phyloP scores from a whole-genome alignment of 495 filamentous ascomycete genomes.

The Cudoniella acicularis region DNA sequence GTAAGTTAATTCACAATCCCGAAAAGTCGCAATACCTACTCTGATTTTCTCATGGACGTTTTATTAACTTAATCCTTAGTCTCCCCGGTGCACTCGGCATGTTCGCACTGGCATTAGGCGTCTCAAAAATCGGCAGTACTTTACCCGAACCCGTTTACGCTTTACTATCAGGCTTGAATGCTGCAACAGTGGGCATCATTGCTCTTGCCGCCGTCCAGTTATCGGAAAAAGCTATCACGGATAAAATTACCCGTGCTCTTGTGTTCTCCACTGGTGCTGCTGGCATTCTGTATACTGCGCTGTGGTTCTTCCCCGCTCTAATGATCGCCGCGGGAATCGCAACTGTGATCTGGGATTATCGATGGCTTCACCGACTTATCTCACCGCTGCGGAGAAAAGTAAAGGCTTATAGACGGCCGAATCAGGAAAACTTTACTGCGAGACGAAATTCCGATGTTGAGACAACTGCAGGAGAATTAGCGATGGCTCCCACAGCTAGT shows the following conservation, averaged over 20 bases:
- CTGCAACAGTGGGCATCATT: conserved; percentile 75
- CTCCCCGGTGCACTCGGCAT: conserved; percentile 75
- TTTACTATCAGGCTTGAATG: conserved; percentile 73
- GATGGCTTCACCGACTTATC: background rate
- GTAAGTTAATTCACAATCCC: conserved; percentile 38
- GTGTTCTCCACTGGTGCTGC: conserved; percentile 68
- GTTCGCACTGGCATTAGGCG: conserved; percentile 67
- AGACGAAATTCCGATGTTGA: too few species aligned
- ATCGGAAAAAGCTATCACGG: conserved; percentile 69
- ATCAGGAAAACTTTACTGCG: too few species aligned
- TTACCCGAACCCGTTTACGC: conserved; percentile 69
- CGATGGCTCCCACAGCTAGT: too few species aligned
- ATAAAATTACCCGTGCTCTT: conserved; percentile 62
- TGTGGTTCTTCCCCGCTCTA: conserved; percentile 81
- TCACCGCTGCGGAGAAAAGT: background rate
- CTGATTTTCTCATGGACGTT: too few species aligned
- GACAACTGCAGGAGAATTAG: too few species aligned
- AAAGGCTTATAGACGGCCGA: background rate
- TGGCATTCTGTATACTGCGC: conserved; percentile 69
- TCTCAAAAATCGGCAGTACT: conserved; percentile 55
- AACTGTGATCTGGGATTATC: conserved; percentile 50
- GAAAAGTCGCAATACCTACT: too few species aligned
- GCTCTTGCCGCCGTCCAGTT: conserved; percentile 74
- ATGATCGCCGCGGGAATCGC: conserved; percentile 53
- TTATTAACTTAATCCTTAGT: too few species aligned